phyloP scores from a whole-genome alignment of 1,139 yeast species.

The Debaryomyces sp. region DNA sequence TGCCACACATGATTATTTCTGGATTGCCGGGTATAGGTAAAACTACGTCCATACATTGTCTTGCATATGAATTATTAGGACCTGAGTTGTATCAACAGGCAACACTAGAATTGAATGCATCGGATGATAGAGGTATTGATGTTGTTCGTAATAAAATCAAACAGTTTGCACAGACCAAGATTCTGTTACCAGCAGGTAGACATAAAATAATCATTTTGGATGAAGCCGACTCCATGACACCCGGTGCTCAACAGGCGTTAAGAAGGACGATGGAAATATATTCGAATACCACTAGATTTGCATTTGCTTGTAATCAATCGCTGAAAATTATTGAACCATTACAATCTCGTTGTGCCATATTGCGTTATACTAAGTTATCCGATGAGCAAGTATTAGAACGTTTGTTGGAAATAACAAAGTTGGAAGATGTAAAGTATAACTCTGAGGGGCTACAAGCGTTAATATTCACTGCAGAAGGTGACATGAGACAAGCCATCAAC shows the following conservation, averaged over 20 bases:
- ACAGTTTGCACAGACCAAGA: slow-evolving; percentile 76
- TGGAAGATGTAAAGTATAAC: slow-evolving; percentile 75
- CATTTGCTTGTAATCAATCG: slow-evolving; percentile 95
- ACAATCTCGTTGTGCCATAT: slow-evolving; percentile 94
- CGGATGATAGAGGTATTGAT: slow-evolving; percentile 54
- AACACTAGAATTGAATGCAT: slow-evolving; percentile 73
- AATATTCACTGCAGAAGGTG: slow-evolving; percentile 97
- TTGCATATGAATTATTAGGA: slow-evolving; percentile 84
- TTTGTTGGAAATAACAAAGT: slow-evolving; percentile 67
- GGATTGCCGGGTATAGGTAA: slow-evolving; percentile 98
- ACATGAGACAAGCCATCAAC: slow-evolving; percentile 97
- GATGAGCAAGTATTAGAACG: slow-evolving; percentile 86
- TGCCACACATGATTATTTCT: slow-evolving; percentile 94
- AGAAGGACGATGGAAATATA: slow-evolving; percentile 97
- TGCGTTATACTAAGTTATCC: slow-evolving; percentile 77
- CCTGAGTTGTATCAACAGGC: slow-evolving; percentile 71
- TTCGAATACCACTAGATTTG: slow-evolving; percentile 92
- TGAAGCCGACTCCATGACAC: slow-evolving; percentile 98
- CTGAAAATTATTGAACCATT: slow-evolving; percentile 94
- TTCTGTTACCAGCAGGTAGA: slow-evolving; percentile 50
- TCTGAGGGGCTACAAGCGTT: slow-evolving; percentile 93
- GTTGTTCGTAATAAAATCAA: slow-evolving; percentile 52
- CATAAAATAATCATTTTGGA: slow-evolving; percentile 91
- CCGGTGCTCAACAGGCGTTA: slow-evolving; percentile 97
- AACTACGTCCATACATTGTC: slow-evolving; percentile 89